Percentiles rank a stretch among this genome's conserved stretches.
Evolutionary conservation across 2,329 filamentous ascomycete species (phyloP).

Genomic region (Aureobasidium mangrovei): DNA sequence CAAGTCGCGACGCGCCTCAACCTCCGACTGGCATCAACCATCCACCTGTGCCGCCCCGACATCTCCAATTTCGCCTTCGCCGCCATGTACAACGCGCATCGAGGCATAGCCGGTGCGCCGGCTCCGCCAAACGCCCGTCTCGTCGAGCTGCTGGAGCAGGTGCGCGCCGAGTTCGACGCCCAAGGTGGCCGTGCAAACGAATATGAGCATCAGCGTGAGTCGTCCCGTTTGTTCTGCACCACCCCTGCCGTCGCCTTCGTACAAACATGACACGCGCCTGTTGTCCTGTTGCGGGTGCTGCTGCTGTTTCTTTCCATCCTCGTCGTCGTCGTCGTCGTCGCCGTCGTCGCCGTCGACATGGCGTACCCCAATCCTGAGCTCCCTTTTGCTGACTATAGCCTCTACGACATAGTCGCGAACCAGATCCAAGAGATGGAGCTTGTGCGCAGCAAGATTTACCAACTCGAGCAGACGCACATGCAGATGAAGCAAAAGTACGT

Average conservation of each 20-base stretch:
- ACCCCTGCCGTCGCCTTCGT: not conserved
- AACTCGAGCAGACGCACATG: constrained; percentile 83
- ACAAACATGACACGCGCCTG: not conserved
- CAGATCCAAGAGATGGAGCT: constrained; percentile 95
- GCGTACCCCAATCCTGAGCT: not conserved
- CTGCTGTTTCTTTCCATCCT: not conserved
- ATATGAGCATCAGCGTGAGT: constrained; percentile 90
- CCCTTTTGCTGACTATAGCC: constrained; percentile 10
- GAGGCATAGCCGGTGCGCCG: constrained; percentile 58
- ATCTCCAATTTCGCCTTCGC: not conserved
- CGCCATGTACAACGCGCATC: constrained; percentile 79
- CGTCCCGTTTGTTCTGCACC: constrained; percentile 3
- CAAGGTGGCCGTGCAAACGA: constrained; percentile 65
- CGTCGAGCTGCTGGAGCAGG: constrained; percentile 83
- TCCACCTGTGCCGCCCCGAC: not conserved
- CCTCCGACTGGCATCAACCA: not conserved
- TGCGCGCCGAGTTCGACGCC: constrained; percentile 83
- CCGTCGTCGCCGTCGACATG: not conserved
- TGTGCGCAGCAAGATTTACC: constrained; percentile 85
- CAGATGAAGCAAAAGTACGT: constrained; percentile 84
- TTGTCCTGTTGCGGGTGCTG: not conserved
- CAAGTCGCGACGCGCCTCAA: constrained; percentile 2
- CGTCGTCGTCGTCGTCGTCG: not conserved
- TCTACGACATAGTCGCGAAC: constrained; percentile 56
- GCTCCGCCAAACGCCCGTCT: constrained; percentile 62